These are phyloP conservation scores for Lenwebbia sp. DNA, from an alignment of 345 rosid species.

Conservation along the genomic window DNA sequence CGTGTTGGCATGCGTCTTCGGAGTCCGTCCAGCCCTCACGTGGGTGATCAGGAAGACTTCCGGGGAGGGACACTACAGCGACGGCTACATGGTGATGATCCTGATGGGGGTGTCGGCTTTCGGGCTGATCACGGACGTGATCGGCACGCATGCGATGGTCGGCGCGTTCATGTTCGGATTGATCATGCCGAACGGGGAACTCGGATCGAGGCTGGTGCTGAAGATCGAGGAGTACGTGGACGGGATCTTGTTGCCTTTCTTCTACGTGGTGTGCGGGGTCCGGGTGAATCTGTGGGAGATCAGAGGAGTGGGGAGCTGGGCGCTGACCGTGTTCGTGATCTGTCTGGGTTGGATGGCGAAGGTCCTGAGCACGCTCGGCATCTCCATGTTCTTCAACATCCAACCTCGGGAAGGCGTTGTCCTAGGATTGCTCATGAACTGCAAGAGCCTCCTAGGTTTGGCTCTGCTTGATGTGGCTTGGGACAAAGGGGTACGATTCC, in stretches of 20 bases:
- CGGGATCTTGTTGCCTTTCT: constrained; percentile 30
- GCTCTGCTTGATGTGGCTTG: constrained; percentile 24
- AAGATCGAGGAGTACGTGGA: constrained; percentile 24
- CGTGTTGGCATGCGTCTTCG: background rate
- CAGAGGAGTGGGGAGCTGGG: background rate
- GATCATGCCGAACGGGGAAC: constrained; percentile 23
- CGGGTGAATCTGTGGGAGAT: background rate
- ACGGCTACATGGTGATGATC: background rate
- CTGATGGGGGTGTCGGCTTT: constrained; percentile 16
- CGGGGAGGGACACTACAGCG: background rate
- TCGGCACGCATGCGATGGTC: constrained; percentile 24
- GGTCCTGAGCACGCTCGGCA: constrained; percentile 14
- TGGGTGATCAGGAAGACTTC: constrained; percentile 1
- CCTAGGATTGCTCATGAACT: constrained; percentile 45
- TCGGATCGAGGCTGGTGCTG: constrained; percentile 16
- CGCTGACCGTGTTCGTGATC: background rate
- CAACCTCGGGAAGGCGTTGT: constrained; percentile 17
- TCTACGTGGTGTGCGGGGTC: constrained; percentile 17
- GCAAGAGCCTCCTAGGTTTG: constrained; percentile 33
- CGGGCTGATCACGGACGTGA: constrained; percentile 15
- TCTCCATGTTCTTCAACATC: constrained; percentile 8
- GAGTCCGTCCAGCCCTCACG: constrained; percentile 6
- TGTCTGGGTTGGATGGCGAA: constrained; percentile 13
- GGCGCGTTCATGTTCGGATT: constrained; percentile 50
- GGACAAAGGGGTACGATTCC: constrained; percentile 11